Conservation (phyloP, 2,329 filamentous ascomycete genomes). For the Lachnellula subtilissima region DNA sequence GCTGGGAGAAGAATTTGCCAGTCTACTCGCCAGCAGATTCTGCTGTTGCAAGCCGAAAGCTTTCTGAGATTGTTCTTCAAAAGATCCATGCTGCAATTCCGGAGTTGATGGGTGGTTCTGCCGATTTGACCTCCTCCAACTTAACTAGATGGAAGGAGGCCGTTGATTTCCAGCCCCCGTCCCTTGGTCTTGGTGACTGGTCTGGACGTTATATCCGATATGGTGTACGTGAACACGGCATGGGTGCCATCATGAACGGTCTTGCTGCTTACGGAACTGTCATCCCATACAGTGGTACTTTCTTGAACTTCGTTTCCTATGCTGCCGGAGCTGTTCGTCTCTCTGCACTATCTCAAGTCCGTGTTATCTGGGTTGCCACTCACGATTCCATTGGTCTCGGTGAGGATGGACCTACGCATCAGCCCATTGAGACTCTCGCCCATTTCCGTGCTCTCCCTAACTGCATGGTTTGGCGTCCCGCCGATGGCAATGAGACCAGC, state of each 20-base stretch:
- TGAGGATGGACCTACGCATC: conserved; percentile 97
- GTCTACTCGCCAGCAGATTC: conserved; percentile 82
- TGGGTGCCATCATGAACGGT: conserved; percentile 94
- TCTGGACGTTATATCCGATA: conserved; percentile 88
- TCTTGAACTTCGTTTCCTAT: conserved; percentile 99
- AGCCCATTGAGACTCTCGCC: conserved; percentile 96
- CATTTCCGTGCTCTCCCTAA: conserved; percentile 99
- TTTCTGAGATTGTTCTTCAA: conserved; percentile 88
- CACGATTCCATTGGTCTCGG: conserved; percentile 99
- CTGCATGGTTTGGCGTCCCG: conserved; percentile 98
- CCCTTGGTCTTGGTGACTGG: conserved; percentile 81
- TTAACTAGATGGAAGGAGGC: conserved; percentile 97
- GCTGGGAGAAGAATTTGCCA: conserved; percentile 92
- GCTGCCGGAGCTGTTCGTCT: conserved; percentile 92
- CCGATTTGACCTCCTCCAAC: conserved; percentile 97
- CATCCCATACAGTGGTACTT: conserved; percentile 91
- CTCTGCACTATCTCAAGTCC: conserved; percentile 84
- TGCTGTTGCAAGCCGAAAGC: conserved; percentile 88
- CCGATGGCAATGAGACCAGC: conserved; percentile 96
- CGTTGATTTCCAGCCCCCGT: conserved; percentile 92
- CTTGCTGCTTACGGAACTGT: conserved; percentile 91
- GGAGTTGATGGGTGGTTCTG: conserved; percentile 92
- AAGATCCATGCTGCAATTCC: conserved; percentile 80
- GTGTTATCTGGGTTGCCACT: conserved; percentile 91
- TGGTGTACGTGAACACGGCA: conserved; percentile 86